Evolutionary conservation across 2,329 filamentous ascomycete species (phyloP).

Genomic region (Pseudogymnoascus sp.): DNA sequence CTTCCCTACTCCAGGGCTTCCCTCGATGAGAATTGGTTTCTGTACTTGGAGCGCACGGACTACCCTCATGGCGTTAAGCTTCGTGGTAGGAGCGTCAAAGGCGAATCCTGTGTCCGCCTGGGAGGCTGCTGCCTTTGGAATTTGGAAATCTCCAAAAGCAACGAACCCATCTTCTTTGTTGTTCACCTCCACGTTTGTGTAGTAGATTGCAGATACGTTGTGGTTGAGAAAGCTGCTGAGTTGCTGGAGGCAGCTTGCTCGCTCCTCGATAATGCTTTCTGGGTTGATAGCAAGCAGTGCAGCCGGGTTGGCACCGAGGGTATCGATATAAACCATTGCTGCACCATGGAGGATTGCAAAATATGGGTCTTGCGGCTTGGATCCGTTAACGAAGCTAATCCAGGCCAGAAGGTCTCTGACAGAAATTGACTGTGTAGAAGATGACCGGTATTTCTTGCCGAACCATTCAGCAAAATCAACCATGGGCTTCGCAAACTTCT

Average conservation of each 20-base stretch:
- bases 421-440: slow-evolving; percentile 68
- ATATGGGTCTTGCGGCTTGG: slow-evolving; percentile 32
- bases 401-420: slow-evolving; percentile 88
- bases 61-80: slow-evolving; percentile 82
- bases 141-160: slow-evolving; percentile 65
- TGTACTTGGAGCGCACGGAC: slow-evolving; percentile 78
- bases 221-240: slow-evolving; percentile 57
- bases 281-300: slow-evolving; percentile 68
- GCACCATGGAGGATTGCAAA: slow-evolving; percentile 70
- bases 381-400: slow-evolving; percentile 80
- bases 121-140: slow-evolving; percentile 44
- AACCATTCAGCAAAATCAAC: slow-evolving; percentile 92
- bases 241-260: slow-evolving; percentile 62
- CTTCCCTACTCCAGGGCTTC: slow-evolving; percentile 96
- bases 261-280: slow-evolving; percentile 60
- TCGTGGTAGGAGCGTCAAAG: slow-evolving; percentile 82
- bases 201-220: slow-evolving; percentile 59
- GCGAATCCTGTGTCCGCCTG: slow-evolving; percentile 56
- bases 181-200: slow-evolving; percentile 48
- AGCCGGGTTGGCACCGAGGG: slow-evolving; percentile 88
- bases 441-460: slow-evolving; percentile 68
- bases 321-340: slow-evolving; percentile 91
- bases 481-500: slow-evolving; percentile 56
- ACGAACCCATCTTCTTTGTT: slow-evolving; percentile 43
- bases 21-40: slow-evolving; percentile 90